Percentiles rank a stretch among this genome's conserved stretches.
Conservation (phyloP, 768 basidiomycete species). For the Dentipellis fragilis region DNA sequence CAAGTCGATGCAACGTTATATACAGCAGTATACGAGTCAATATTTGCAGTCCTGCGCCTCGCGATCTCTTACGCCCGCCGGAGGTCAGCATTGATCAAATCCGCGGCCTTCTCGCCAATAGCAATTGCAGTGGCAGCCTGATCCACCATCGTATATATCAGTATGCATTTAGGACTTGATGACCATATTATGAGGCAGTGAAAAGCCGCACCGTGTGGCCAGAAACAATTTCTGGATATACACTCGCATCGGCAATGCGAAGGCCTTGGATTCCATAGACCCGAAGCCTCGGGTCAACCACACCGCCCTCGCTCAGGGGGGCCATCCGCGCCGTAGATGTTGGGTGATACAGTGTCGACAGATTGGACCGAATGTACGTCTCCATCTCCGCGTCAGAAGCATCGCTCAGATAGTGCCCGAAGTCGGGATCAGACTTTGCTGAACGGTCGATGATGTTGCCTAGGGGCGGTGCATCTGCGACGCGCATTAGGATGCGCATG, state of each 20-base stretch:
- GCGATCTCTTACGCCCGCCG: background rate
- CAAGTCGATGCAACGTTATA: too few relatives aligned
- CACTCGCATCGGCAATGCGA: constrained; percentile 36
- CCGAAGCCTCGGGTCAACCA: constrained; percentile 31
- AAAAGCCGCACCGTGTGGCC: constrained; percentile 33
- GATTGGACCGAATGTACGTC: constrained; percentile 22
- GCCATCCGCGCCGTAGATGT: constrained; percentile 32
- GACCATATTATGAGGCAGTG: background rate
- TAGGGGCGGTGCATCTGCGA: constrained; percentile 30
- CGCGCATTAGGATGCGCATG: constrained; percentile 26
- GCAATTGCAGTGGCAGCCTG: constrained; percentile 20
- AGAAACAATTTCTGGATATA: constrained; percentile 32
- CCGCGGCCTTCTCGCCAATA: constrained; percentile 23
- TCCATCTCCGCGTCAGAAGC: constrained; percentile 26
- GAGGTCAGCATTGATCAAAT: constrained; percentile 17
- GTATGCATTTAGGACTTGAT: background rate
- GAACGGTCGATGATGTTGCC: constrained; percentile 25
- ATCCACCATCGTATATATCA: background rate
- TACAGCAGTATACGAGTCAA: too few relatives aligned
- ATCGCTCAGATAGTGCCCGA: constrained; percentile 28
- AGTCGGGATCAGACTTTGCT: constrained; percentile 15
- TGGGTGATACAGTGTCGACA: constrained; percentile 36
- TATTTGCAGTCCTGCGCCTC: too few relatives aligned
- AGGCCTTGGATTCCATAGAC: constrained; percentile 35
- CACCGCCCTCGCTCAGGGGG: constrained; percentile 26